Evolutionary conservation across 208 protist species (phyloP).

Genomic region (Borovskyia barvae): DNA sequence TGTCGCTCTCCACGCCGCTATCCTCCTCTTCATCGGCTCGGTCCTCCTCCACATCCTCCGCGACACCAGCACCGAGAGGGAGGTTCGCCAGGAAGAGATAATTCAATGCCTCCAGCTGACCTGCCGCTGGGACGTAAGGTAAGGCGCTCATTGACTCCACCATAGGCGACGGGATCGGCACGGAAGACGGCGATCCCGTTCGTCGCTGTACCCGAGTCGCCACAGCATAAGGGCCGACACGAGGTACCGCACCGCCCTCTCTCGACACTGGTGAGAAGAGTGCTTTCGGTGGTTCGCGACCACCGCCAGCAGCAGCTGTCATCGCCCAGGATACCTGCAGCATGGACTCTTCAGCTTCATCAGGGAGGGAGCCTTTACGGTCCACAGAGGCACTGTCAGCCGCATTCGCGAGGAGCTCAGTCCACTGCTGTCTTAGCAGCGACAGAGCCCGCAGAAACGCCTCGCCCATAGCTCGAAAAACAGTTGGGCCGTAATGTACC

Average conservation of each 20-base stretch:
- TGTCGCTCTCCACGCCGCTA: constrained; percentile 13
- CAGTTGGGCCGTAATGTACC: constrained; percentile 22
- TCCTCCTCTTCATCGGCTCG: constrained; percentile 2
- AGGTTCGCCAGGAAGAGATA: constrained; percentile 23
- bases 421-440: constrained; percentile 14
- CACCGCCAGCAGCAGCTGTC: constrained; percentile 20
- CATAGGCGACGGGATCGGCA: not conserved
- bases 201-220: constrained; percentile 58
- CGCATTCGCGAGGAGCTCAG: not conserved
- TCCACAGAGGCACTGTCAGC: constrained; percentile 2
- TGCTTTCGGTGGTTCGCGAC: constrained; percentile 10
- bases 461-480: constrained; percentile 26
- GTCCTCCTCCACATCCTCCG: constrained; percentile 14
- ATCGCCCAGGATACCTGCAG: constrained; percentile 20
- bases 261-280: not conserved
- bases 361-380: not conserved
- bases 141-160: not conserved
- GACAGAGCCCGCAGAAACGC: constrained; percentile 22
- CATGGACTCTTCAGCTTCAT: constrained; percentile 1
- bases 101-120: constrained; percentile 21
- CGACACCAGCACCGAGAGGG: constrained; percentile 1
- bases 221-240: constrained; percentile 60
- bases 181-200: constrained; percentile 1
- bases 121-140: constrained; percentile 6
- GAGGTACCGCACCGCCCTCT: not conserved